phyloP scores from a whole-genome alignment of 305 asterid species.

The Solanum chacoense region DNA sequence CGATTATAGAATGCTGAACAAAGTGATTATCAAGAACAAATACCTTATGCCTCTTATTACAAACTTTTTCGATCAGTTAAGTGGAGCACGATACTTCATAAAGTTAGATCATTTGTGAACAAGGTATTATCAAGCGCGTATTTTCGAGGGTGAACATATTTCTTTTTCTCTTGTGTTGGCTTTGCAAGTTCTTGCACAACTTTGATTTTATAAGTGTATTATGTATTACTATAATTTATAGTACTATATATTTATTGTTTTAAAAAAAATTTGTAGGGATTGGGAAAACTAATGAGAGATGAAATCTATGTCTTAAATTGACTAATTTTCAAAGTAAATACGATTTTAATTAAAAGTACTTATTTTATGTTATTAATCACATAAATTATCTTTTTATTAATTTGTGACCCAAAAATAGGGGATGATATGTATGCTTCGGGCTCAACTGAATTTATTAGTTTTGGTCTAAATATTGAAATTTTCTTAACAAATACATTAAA shows the following conservation, averaged over 20 bases:
- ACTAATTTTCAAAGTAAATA: neutral
- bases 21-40: neutral
- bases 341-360: neutral
- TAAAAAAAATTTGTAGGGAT: neutral
- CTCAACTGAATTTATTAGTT: too few relatives aligned
- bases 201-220: neutral
- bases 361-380: neutral
- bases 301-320: neutral
- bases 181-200: neutral
- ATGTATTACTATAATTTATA: neutral
- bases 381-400: neutral
- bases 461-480: neutral
- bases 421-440: neutral
- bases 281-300: neutral
- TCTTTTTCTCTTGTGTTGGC: neutral
- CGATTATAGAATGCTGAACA: neutral
- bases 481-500: too few relatives aligned
- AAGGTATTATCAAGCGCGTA: too few relatives aligned
- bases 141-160: too few relatives aligned
- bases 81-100: neutral
- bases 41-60: neutral
- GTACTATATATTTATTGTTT: neutral
- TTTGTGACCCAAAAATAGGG: neutral
- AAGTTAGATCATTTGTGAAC: too few relatives aligned
- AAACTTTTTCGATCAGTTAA: too few relatives aligned